Evolutionary conservation across 768 basidiomycete genomes (phyloP), one percentile per base, ranked within the genome.

Genomic region (Kwoniella heveanensis): DNA sequence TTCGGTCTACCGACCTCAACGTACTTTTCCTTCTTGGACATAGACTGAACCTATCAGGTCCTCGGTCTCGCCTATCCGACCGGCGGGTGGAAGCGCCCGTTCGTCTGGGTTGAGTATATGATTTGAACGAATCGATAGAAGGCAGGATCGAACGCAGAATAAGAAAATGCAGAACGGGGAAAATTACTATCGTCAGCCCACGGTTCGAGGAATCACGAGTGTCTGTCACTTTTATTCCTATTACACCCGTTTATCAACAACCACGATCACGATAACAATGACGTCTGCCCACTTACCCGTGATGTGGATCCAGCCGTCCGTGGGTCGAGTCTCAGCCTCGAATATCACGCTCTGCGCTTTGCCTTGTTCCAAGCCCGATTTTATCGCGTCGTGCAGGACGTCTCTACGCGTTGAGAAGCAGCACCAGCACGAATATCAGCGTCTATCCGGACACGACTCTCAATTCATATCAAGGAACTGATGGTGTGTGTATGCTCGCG

Each of bases 301-400:
- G 57, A 80, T 74, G 62, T 78, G 75, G 46, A 80, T 78, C 58
- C 76, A 80, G 12, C 79, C 79, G 56, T 80, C 79, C 24, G 65
- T 65, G 1, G 76, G 76, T 60, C 79, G 36, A 13, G 66, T 68
- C 3, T 65, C 53, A 17, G 79, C 79, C 63, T 80, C 79, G 39
- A 69, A 74, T 21, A 61, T 65, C 2, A 77, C 69, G 8, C 68
- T 66, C 29, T 71, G 62, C 4, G 66, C 66, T 52, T 60, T 62
- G 0, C 65, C 68, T 2, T 60, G 25, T 47, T 69, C 64, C 21
- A 80, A 44, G 1, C 69, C 74, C 5, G 62, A 39, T 59, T 65
- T 60, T 5, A 80, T 75, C 1, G 66, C 49, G 1, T 47, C 29
- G 44, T 80, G 74, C 12, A 80, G 52, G 12, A 73, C 24, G 19